Evolutionary conservation across 441 rosid species (phyloP), one percentile per base, ranked within the genome.

Genomic region (Biscutella laevigata): DNA sequence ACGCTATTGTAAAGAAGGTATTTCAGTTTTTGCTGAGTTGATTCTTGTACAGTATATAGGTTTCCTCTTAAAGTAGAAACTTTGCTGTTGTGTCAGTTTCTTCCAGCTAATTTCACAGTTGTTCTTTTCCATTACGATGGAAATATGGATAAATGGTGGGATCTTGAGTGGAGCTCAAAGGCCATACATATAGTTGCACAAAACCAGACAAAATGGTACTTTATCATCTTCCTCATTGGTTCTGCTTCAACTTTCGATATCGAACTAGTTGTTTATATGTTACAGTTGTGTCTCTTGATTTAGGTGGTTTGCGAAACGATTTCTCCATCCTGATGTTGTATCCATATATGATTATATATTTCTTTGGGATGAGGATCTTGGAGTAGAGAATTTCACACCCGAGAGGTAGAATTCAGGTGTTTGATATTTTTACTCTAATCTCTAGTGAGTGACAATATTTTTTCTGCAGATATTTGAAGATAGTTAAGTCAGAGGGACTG

Each of bases 231-330:
- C n/a, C 56, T 54, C 37, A 24, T 38, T 11, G 30, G 19, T 7
- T 48, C 28, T 20, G 40, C 56, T 53, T 21, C 10, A 6, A 47
- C 26, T 30, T 17, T 3, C 10, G 12, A 12, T 33, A 34, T 12
- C 41, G 0, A 33, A n/a, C n/a, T n/a, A n/a, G n/a, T n/a, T 40
- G 26, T 14, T 27, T 19, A 16, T 4, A 33, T 35, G 17, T 34
- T 41, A 32, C n/a, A 33, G 0, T 13, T 11, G 13, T 25, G 11
- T 22, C 36, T 45, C 19, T 48, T 48, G 21, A 14, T 49, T 61
- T 72, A 92, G 98, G 95, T 92, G 98, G 98, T 92, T 83, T 75
- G 98, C 98, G 1, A 92, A 92, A 64, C 86, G 98, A 43, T 91
- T 91, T 66, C 75, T 92, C 49, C 98, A 91, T 71, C 98, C 96